phyloP scores from a whole-genome alignment of 73 alveolate species.

The Tetrahymena borealis region DNA sequence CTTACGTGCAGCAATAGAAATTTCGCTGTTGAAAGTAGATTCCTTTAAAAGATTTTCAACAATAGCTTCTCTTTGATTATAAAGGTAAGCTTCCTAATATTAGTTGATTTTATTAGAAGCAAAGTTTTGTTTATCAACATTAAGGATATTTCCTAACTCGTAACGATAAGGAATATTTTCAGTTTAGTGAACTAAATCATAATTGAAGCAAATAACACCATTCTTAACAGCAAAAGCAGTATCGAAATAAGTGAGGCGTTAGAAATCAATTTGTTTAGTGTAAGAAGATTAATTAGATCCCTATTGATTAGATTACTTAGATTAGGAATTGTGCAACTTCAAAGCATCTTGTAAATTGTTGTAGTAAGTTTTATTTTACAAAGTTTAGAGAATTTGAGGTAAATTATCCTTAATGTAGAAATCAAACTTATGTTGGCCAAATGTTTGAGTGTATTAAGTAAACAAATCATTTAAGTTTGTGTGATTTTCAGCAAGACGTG shows the following conservation, averaged over 20 bases:
- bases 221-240: not conserved
- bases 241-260: not conserved
- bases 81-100: not conserved
- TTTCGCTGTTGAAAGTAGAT: not conserved
- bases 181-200: not conserved
- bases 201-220: not conserved
- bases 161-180: not conserved
- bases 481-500: not conserved
- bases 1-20: not conserved
- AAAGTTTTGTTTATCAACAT: not conserved
- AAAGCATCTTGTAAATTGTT: not conserved
- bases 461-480: not conserved
- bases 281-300: not conserved
- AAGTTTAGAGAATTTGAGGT: not conserved
- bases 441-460: not conserved
- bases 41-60: not conserved
- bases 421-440: not conserved
- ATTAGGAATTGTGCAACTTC: too few species aligned
- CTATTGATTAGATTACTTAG: not conserved
- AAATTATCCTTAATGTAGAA: not conserved
- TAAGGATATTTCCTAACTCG: not conserved
- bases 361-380: not conserved
- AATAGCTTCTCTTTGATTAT: not conserved
- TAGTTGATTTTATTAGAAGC: not conserved
- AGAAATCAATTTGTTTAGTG: not conserved